A percentile compares a stretch with the other conserved stretches of the same genome.
These are phyloP conservation scores for Talaromyces pinophilus DNA, from an alignment of 2,329 filamentous ascomycete species.

Conservation along the genomic window DNA sequence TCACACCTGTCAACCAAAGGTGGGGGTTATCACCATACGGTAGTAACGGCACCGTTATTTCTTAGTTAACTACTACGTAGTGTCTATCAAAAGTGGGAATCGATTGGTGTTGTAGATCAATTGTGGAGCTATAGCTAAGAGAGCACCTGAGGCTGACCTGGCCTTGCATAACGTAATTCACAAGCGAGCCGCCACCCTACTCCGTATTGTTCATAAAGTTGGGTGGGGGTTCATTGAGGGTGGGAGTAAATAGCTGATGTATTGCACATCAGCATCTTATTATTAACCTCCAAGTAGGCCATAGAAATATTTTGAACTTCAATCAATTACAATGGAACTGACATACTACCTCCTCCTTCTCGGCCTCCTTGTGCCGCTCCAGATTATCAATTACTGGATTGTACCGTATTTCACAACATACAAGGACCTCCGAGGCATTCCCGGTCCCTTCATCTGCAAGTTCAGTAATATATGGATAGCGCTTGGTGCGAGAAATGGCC, in stretches of 20 bases:
- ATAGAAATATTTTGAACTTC: background rate
- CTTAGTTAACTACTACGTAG: background rate
- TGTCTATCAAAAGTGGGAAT: background rate
- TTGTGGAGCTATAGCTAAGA: background rate
- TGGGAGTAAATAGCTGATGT: background rate
- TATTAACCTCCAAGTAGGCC: background rate
- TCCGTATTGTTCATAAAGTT: background rate
- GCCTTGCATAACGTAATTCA: background rate
- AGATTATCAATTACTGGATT: conserved; percentile 10
- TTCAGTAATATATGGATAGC: conserved; percentile 30
- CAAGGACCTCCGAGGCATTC: conserved; percentile 21
- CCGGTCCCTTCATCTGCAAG: conserved; percentile 27
- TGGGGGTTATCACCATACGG: conserved; percentile 5
- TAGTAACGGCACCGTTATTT: background rate
- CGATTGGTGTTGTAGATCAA: background rate
- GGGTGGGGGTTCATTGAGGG: conserved; percentile 1
- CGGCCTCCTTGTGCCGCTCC: conserved; percentile 6
- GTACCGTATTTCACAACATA: conserved; percentile 27
- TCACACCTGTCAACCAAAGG: background rate
- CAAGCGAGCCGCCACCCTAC: no score
- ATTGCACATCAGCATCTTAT: background rate
- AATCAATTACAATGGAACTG: conserved; percentile 3
- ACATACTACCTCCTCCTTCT: conserved; percentile 10
- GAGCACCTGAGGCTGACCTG: background rate
- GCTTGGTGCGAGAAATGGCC: conserved; percentile 25